A percentile compares a stretch with the other conserved stretches of the same genome.
These are phyloP conservation scores for Myochromella boudieri DNA, from an alignment of 768 basidiomycete genomes.

Conservation along the genomic window DNA sequence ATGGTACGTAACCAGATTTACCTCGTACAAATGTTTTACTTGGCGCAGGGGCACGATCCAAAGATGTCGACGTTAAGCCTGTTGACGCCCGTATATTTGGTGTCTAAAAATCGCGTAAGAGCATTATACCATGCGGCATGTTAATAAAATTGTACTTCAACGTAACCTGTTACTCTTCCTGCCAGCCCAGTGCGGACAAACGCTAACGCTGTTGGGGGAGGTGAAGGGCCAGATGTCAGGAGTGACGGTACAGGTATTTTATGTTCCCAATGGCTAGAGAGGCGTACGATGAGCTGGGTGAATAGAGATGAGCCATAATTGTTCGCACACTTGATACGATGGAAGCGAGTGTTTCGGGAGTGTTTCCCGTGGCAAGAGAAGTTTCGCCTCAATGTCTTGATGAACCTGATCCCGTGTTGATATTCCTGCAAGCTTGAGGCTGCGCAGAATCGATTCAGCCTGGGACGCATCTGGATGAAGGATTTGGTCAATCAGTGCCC, in stretches of 20 bases:
- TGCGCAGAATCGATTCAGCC: slow-evolving; percentile 44
- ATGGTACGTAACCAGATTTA: slow-evolving; percentile 91
- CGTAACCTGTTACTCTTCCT: slow-evolving; percentile 78
- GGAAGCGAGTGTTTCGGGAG: slow-evolving; percentile 75
- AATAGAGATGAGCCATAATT: slow-evolving; percentile 5
- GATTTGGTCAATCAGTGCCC: slow-evolving; percentile 45
- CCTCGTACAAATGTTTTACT: slow-evolving; percentile 86
- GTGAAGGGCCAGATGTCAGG: slow-evolving; percentile 63
- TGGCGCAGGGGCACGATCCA: slow-evolving; percentile 82
- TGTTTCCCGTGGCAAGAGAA: slow-evolving; percentile 66
- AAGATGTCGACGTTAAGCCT: slow-evolving; percentile 81
- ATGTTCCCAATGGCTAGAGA: slow-evolving; percentile 70
- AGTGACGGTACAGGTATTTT: slow-evolving; percentile 61
- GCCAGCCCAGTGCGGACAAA: slow-evolving; percentile 79
- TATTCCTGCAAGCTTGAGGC: slow-evolving; percentile 55
- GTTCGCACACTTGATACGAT: slow-evolving; percentile 78
- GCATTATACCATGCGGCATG: background rate
- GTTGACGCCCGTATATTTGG: slow-evolving; percentile 55
- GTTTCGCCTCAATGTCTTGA: slow-evolving; percentile 68
- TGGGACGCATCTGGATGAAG: slow-evolving; percentile 41
- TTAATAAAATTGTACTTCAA: slow-evolving; percentile 53
- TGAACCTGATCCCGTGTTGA: slow-evolving; percentile 63
- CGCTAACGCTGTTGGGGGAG: slow-evolving; percentile 70
- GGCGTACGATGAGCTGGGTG: slow-evolving; percentile 14
- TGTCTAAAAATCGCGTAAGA: slow-evolving; percentile 37